Conservation (phyloP, 2,329 filamentous ascomycete species). For the Biscogniauxia mediterranea region DNA sequence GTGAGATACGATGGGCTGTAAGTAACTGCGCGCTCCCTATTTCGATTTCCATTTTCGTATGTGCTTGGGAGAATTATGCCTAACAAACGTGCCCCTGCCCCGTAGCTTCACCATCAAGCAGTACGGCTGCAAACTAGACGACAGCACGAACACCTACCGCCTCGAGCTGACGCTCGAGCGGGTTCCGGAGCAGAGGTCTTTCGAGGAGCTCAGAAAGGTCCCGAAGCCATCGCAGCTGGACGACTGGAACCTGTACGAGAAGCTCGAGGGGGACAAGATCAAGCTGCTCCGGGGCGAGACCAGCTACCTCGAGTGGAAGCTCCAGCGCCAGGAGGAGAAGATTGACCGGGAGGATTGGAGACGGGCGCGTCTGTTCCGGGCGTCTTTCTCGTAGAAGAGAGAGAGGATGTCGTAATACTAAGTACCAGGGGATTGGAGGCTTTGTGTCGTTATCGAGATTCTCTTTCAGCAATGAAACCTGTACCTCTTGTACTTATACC, state of each 20-base stretch:
- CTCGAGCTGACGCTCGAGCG: constrained; percentile 48
- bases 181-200: constrained; percentile 38
- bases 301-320: constrained; percentile 42
- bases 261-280: constrained; percentile 43
- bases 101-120: constrained; percentile 48
- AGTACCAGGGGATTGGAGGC: background rate
- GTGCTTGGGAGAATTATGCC: background rate
- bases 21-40: constrained; percentile 24
- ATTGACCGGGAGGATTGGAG: constrained; percentile 27
- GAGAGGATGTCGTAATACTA: background rate
- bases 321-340: constrained; percentile 28
- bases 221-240: constrained; percentile 55
- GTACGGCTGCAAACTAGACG: constrained; percentile 45
- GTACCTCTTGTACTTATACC: too few species aligned
- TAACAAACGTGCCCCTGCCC: background rate
- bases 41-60: background rate
- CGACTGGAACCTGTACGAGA: constrained; percentile 53
- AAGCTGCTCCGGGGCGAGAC: constrained; percentile 38
- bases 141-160: constrained; percentile 39
- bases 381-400: constrained; percentile 17
- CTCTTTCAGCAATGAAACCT: too few species aligned
- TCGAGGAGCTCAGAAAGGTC: constrained; percentile 43
- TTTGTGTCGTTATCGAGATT: background rate
- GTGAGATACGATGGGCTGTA: constrained; percentile 59
- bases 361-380: constrained; percentile 18